These are phyloP conservation scores for Acanthamoeba quina DNA, from an alignment of 208 protist species.

Conservation along the genomic window DNA sequence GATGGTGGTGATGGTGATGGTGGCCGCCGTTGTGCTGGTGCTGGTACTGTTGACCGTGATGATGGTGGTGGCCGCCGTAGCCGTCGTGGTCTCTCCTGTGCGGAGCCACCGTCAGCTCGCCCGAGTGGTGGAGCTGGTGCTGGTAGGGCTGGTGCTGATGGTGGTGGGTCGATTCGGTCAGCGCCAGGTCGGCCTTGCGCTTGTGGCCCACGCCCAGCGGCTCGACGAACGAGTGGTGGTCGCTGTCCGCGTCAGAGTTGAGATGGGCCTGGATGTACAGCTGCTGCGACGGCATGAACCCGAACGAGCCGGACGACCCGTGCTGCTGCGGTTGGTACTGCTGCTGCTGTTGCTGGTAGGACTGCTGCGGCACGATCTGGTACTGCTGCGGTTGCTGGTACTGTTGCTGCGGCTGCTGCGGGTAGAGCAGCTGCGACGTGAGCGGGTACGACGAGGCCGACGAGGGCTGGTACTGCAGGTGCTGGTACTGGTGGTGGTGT, in stretches of 20 bases:
- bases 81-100: not conserved
- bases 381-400: not conserved
- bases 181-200: not conserved
- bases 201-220: not conserved
- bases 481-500: not conserved
- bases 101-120: not conserved
- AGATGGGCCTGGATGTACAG: not conserved
- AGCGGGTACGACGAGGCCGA: not conserved
- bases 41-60: not conserved
- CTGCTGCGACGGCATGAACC: not conserved
- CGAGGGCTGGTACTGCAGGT: not conserved
- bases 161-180: not conserved
- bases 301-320: not conserved
- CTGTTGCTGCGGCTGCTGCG: not conserved
- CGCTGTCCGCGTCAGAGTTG: not conserved
- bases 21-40: not conserved
- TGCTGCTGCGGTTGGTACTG: not conserved
- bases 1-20: not conserved
- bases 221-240: not conserved
- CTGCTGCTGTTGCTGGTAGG: constrained; percentile 16
- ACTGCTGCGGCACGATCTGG: not conserved
- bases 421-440: not conserved
- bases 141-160: not conserved
- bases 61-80: not conserved
- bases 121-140: not conserved